These are phyloP conservation scores for Candida frijolesensis DNA, from an alignment of 1,139 yeast species.

Conservation along the genomic window DNA sequence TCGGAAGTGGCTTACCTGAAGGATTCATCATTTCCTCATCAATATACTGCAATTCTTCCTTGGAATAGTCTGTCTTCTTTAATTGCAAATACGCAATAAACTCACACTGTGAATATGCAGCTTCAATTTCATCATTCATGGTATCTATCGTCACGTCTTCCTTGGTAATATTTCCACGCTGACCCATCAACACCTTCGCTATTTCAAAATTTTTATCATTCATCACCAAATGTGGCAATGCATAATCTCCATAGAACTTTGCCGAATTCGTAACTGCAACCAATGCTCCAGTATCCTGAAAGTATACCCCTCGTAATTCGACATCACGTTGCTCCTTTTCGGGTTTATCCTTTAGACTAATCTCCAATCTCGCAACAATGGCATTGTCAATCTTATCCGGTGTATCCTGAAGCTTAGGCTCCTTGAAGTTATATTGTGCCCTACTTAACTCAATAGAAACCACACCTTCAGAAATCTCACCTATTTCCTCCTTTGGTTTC, in stretches of 20 bases:
- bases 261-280: conserved; percentile 67
- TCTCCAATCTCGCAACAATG: conserved; percentile 27
- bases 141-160: conserved; percentile 38
- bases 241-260: conserved; percentile 67
- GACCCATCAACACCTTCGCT: conserved; percentile 39
- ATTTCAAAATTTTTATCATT: conserved; percentile 43
- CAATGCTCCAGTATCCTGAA: conserved; percentile 68
- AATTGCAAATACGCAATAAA: conserved; percentile 68
- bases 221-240: conserved; percentile 59
- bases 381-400: conserved; percentile 31
- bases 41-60: conserved; percentile 55
- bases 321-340: conserved; percentile 50
- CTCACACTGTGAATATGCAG: conserved; percentile 64
- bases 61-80: conserved; percentile 56
- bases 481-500: conserved; percentile 20
- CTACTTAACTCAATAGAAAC: conserved; percentile 26
- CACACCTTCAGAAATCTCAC: conserved; percentile 34
- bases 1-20: conserved; percentile 69
- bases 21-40: conserved; percentile 76
- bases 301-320: conserved; percentile 66
- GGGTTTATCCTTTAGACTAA: conserved; percentile 36
- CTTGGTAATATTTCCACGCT: conserved; percentile 44
- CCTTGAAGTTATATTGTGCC: conserved; percentile 26
- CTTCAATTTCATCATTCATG: conserved; percentile 38
- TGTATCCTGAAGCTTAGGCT: conserved; percentile 19